Base-by-base conservation (phyloP, 208 protist genomes). In the Trypanosoma boissoni region DNA sequence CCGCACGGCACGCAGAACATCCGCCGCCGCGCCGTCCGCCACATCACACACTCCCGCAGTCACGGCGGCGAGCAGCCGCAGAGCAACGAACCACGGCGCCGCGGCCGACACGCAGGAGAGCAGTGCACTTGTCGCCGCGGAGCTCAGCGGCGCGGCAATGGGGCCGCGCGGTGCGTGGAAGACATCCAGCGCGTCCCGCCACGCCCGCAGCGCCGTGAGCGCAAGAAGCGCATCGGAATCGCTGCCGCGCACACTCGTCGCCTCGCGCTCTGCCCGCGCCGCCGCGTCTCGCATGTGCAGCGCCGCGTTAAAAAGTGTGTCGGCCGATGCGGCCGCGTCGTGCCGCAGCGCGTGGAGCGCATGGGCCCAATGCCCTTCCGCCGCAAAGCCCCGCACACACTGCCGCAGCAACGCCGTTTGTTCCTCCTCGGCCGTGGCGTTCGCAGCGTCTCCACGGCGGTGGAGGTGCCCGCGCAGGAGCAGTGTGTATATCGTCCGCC, bases 51-150 rank as follows among this genome's bases (percentile, higher is more conserved):
- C 10, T 16, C 27, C 18, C n/a, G 62, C 41, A 2, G 24, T 46
- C 16, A 12, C 12, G 6, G 8, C 8, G 6, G 12, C 16, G 4
- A 71, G 48, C 14, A 71, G 20, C 5, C 39, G 46, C 50, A 71
- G 16, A 2, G 64, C 31, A 6, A 20, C 23, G 16, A 64, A 39
- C 64, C 64, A 71, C 3, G 56, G 56, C 12, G 36, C 57, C 44
- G 21, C 46, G n/a, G 14, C 46, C 29, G 56, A 45, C 2, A 71
- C 64, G 52, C 56, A 64, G 18, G 64, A 64, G 50, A 71, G 50
- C 14, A 71, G 31, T n/a, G 39, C 45, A 2, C 57, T 51, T 50
- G 58, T 39, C 44, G 31, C 9, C 28, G 21, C 53, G 20, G 23
- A 8, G 20, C 48, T 23, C 9, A 29, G 45, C n/a, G 27, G 27